Evolutionary conservation across 2,329 filamentous ascomycete species (phyloP).

Genomic region (Aspergillus calidoustus): DNA sequence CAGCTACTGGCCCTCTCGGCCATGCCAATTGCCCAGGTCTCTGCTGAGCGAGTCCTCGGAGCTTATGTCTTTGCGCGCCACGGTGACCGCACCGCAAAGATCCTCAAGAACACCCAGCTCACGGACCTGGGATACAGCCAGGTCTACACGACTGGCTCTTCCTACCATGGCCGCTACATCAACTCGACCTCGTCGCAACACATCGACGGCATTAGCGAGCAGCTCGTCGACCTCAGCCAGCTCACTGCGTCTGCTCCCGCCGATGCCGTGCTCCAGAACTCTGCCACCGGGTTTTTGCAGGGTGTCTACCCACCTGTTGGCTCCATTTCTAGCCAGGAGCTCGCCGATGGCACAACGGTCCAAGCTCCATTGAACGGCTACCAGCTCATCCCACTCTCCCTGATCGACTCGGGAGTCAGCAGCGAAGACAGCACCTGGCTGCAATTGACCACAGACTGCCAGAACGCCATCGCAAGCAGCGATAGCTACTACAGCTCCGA

Average conservation of each 20-base stretch:
- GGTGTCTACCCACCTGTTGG: conserved; percentile 82
- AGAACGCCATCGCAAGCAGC: conserved; percentile 60
- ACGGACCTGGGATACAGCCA: conserved; percentile 80
- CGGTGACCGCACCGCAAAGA: conserved; percentile 84
- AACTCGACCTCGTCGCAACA: conserved; percentile 60
- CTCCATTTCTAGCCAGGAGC: conserved; percentile 58
- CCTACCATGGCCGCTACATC: conserved; percentile 79
- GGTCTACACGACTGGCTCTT: conserved; percentile 72
- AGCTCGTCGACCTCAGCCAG: conserved; percentile 71
- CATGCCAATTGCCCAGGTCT: conserved; percentile 30
- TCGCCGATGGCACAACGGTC: conserved; percentile 72
- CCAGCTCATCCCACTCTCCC: conserved; percentile 78
- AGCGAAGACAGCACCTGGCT: conserved; percentile 63
- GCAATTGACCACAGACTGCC: conserved; percentile 61
- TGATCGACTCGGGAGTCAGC: conserved; percentile 63
- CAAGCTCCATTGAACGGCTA: conserved; percentile 76
- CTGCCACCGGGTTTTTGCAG: conserved; percentile 79
- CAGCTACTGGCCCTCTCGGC: conserved; percentile 34
- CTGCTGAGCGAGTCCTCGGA: conserved; percentile 73
- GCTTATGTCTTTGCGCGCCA: conserved; percentile 89
- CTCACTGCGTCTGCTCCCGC: conserved; percentile 72
- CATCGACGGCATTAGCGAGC: conserved; percentile 69
- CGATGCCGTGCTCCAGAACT: conserved; percentile 79
- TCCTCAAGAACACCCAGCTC: conserved; percentile 70
- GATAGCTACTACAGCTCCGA: conserved; percentile 61